phyloP scores from a whole-genome alignment of 2,329 filamentous ascomycete genomes.

The Cladorrhinum sp. region DNA sequence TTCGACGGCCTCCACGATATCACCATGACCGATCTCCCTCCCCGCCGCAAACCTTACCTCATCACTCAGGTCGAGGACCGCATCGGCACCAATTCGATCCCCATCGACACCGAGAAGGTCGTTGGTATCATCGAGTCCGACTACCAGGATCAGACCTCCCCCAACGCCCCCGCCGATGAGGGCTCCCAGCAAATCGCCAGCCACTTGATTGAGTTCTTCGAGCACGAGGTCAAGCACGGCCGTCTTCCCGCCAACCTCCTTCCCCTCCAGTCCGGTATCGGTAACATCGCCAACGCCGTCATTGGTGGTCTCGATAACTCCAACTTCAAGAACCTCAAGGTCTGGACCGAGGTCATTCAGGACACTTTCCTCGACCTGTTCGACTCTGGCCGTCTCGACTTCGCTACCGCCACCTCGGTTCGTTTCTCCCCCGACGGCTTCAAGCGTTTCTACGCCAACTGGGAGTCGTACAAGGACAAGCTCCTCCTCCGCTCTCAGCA shows the following conservation, averaged over 20 bases:
- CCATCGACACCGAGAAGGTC: conserved; percentile 77
- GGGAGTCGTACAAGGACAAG: conserved; percentile 76
- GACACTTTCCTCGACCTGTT: conserved; percentile 92
- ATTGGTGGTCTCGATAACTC: conserved; percentile 77
- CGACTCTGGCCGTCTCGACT: conserved; percentile 82
- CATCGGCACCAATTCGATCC: conserved; percentile 78
- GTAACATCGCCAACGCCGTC: conserved; percentile 91
- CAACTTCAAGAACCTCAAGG: conserved; percentile 82
- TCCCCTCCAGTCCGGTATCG: conserved; percentile 83
- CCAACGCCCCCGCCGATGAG: conserved; percentile 74
- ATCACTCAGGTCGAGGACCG: conserved; percentile 84
- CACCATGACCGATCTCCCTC: conserved; percentile 81
- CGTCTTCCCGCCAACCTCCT: conserved; percentile 74
- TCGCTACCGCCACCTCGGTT: conserved; percentile 84
- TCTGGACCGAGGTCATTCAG: conserved; percentile 92
- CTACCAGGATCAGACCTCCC: conserved; percentile 71
- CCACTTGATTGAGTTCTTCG: conserved; percentile 77
- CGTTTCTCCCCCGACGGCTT: conserved; percentile 90
- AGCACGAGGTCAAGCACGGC: conserved; percentile 78
- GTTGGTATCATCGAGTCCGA: conserved; percentile 82
- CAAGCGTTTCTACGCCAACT: conserved; percentile 84
- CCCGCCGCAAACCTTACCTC: conserved; percentile 77
- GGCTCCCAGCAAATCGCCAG: conserved; percentile 68
- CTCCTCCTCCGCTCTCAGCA: conserved; percentile 83
- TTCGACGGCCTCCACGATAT: conserved; percentile 91